Evolutionary conservation across 31 red algal genomes (phyloP).

Genomic region (Pterothamnion heteromorphum): DNA sequence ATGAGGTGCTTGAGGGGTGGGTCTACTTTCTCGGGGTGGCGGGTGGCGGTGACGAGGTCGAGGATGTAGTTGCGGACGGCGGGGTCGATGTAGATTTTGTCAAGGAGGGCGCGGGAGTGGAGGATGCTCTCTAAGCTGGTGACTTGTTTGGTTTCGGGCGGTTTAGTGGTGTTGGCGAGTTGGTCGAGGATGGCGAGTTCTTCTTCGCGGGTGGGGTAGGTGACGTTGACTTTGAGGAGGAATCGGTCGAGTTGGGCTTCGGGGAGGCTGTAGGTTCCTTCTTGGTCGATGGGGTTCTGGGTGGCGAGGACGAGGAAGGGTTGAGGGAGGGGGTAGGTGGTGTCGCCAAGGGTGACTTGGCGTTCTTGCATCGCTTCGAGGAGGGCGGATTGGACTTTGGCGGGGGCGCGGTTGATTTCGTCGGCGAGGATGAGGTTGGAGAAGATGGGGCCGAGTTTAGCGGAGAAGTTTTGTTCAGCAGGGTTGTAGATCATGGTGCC

Average conservation of each 20-base stretch:
- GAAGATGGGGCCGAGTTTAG: not conserved
- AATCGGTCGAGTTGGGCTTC: slow-evolving; percentile 21
- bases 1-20: not conserved
- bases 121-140: not conserved
- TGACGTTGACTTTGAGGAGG: not conserved
- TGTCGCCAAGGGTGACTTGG: not conserved
- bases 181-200: not conserved
- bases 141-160: not conserved
- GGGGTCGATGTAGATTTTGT: not conserved
- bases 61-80: not conserved
- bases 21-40: not conserved
- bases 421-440: slow-evolving; percentile 17
- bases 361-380: slow-evolving; percentile 32
- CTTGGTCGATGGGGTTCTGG: slow-evolving; percentile 13
- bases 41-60: not conserved
- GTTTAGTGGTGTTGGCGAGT: not conserved
- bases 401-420: slow-evolving; percentile 28
- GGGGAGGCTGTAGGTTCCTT: slow-evolving; percentile 21
- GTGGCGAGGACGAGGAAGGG: not conserved
- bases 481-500: not conserved
- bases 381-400: not conserved
- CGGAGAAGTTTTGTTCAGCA: not conserved
- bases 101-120: not conserved
- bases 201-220: not conserved
- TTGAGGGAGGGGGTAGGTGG: not conserved